Evolutionary conservation across 139 green algal species (phyloP), one percentile per base, ranked within the genome.

Genomic region (Chlorella sp.): DNA sequence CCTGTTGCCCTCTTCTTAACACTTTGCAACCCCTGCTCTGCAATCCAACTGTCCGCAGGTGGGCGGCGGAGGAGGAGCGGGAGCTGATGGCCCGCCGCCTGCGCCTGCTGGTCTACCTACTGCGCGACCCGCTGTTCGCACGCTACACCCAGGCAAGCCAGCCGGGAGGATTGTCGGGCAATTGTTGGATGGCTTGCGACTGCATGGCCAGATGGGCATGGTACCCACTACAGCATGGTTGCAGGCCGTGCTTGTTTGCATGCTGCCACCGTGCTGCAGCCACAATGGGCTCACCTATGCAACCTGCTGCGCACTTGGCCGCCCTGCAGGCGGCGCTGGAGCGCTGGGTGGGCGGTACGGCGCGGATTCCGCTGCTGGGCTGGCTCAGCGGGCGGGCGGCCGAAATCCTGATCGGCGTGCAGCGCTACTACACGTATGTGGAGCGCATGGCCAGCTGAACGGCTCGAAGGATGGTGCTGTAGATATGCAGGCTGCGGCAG

Each of bases 371-470:
- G 18, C 79, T 94, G 44, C 15, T 93, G 26, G 91, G 91, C 36
- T 81, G 57, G 72, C 64, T 92, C 16, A 78, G 82, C 28, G 74
- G 70, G 15, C 91, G 91, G 76, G 90, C 84, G 20, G 78, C 87
- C 25, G 92, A 93, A 65, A 89, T 95, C 51, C 39, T 95, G 64
- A 64, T 87, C n/a, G 90, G 92, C 71, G 90, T 95, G 55, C 91
- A 95, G 88, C 55, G 80, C 26, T 92, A 92, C 87, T 95, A 94
- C 82, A 92, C 92, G 1, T 95, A 95, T 41, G 86, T 84, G 25
- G 76, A 82, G 60, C 57, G 76, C 60, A 82, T 82, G 76, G 76
- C 76, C 13, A 71, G 64, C 64, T 71, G 64, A 71, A 4, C 26
- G 20, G 60, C 23, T 11, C 44, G 11, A 7, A n/a, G n/a, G n/a